These are phyloP conservation scores for Phellinidium pouzarii DNA, from an alignment of 1,284 basidiomycete genomes.

Conservation along the genomic window DNA sequence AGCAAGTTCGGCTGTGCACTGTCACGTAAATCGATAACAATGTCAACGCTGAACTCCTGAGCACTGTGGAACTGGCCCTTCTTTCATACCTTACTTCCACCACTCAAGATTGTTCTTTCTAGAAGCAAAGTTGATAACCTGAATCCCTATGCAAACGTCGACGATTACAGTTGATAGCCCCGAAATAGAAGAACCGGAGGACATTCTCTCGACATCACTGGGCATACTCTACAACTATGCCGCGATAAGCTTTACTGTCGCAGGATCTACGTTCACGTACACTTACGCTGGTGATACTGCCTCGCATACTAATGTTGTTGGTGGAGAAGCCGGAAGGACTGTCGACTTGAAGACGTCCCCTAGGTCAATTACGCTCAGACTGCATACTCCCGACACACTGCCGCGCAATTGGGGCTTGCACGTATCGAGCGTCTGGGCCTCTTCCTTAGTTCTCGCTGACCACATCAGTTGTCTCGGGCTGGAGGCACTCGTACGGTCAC, in stretches of 20 bases:
- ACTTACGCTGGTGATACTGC: constrained; percentile 15
- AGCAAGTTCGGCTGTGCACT: too few species aligned
- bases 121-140: too few species aligned
- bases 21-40: too few species aligned
- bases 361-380: constrained; percentile 27
- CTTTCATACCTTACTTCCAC: too few species aligned
- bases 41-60: too few species aligned
- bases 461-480: constrained; percentile 42
- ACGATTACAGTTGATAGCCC: not conserved
- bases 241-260: constrained; percentile 51
- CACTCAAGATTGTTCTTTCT: too few species aligned
- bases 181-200: constrained; percentile 42
- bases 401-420: constrained; percentile 66
- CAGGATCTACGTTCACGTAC: constrained; percentile 44
- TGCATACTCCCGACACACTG: constrained; percentile 57
- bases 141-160: too few species aligned
- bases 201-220: constrained; percentile 56
- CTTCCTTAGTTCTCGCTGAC: constrained; percentile 58
- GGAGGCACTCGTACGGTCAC: constrained; percentile 21
- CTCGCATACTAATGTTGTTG: not conserved
- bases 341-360: not conserved
- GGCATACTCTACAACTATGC: constrained; percentile 52
- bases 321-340: constrained; percentile 22
- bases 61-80: too few species aligned
- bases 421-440: constrained; percentile 67